Percentiles rank a stretch among this genome's conserved stretches.
These are phyloP conservation scores for Deuterostichococcus epilithicus DNA, from an alignment of 139 green algal species.

Conservation along the genomic window DNA sequence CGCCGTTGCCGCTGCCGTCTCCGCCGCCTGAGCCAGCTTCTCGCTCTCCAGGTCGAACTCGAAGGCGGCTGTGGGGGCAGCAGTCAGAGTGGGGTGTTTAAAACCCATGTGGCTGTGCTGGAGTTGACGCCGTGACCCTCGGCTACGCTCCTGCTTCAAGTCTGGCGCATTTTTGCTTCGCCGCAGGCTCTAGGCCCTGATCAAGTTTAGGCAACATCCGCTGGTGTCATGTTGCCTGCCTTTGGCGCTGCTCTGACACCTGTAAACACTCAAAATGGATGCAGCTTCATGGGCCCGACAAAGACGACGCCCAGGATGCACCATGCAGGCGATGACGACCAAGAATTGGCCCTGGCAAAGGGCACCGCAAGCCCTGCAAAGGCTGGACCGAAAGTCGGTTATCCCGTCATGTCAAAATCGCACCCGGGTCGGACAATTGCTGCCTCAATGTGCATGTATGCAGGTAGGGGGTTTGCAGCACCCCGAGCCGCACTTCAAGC, in stretches of 20 bases:
- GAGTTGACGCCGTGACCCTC: neutral
- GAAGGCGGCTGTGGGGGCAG: slow-evolving; percentile 53
- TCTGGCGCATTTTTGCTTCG: too few species aligned
- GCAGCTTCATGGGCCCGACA: too few species aligned
- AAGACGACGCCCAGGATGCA: too few species aligned
- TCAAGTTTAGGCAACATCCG: too few species aligned
- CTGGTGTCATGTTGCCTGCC: too few species aligned
- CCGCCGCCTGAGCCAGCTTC: slow-evolving; percentile 61
- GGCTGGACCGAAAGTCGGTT: neutral
- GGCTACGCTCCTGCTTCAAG: neutral
- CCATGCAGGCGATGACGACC: too few species aligned
- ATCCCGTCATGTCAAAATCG: neutral
- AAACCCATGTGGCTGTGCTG: neutral
- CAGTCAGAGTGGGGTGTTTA: neutral
- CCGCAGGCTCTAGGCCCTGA: too few species aligned
- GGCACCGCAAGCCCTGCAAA: too few species aligned
- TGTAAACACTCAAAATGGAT: too few species aligned
- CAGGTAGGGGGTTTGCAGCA: too few species aligned
- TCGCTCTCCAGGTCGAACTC: slow-evolving; percentile 89
- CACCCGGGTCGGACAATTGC: neutral
- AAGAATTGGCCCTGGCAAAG: too few species aligned
- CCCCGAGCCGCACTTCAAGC: neutral
- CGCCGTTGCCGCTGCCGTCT: neutral
- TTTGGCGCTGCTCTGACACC: too few species aligned
- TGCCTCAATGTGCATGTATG: neutral